A percentile compares a stretch with the other conserved stretches of the same genome.
These are phyloP conservation scores for Fusarium brachygibbosum DNA, from an alignment of 2,329 filamentous ascomycete species.

Conservation along the genomic window DNA sequence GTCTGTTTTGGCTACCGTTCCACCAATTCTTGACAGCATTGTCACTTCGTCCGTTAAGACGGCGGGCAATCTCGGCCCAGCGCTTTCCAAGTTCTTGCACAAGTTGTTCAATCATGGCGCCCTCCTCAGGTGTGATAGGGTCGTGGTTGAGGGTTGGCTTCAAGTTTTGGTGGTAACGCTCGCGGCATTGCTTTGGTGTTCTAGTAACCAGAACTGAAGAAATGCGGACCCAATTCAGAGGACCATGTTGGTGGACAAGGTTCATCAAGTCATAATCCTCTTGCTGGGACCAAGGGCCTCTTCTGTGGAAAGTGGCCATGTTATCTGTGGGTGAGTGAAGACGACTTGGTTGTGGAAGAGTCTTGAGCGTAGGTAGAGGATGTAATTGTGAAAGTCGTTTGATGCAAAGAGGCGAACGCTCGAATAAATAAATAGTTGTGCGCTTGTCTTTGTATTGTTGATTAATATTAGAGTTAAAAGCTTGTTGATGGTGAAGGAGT, in stretches of 20 bases:
- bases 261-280: conserved; percentile 80
- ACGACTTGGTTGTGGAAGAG: not conserved
- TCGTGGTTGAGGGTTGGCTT: conserved; percentile 81
- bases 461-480: conserved; percentile 4
- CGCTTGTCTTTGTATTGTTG: not conserved
- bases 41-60: conserved; percentile 86
- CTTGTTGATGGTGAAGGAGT: not conserved
- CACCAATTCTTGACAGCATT: conserved; percentile 99
- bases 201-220: conserved; percentile 80
- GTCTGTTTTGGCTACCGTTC: conserved; percentile 92
- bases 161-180: conserved; percentile 94
- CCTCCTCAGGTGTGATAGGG: conserved; percentile 79
- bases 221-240: conserved; percentile 92
- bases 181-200: conserved; percentile 93
- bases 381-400: not conserved
- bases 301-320: conserved; percentile 52
- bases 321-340: conserved; percentile 5
- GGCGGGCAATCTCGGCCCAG: conserved; percentile 92
- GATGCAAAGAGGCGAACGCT: not conserved
- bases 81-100: conserved; percentile 85
- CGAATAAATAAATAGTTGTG: not conserved
- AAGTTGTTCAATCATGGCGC: conserved; percentile 79
- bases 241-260: conserved; percentile 78
- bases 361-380: not conserved
- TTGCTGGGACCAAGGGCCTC: conserved; percentile 85